Base-by-base conservation (phyloP, 179 eudicot species). In the Nepenthes alata region DNA sequence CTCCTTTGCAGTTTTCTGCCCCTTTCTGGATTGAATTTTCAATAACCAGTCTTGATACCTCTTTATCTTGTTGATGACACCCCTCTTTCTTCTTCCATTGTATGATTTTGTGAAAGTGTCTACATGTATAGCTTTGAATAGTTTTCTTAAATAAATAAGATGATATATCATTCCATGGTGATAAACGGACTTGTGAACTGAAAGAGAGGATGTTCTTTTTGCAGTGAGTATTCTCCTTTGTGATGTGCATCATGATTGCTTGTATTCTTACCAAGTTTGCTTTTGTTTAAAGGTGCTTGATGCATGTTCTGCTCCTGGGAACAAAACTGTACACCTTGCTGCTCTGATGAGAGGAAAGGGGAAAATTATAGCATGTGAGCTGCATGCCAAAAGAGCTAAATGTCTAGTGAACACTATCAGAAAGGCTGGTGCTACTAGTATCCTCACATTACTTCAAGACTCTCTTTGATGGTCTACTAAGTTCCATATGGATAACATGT, bases 291-390 rank as follows among this genome's bases (percentile, higher is more conserved):
- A 94, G 99, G 99, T 94, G 65, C 83, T 94, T 58, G 99, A 94
- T 84, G 99, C 99, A 14, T 94, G 99, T 73, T 76, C 99, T 63
- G 97, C 99, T 64, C 99, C 99, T 59, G 99, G 99, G 59, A 94
- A 94, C 81, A 94, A 94, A 81, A 94, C 99, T 59, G 85, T 80
- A 10, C 97, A 94, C 72, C 91, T 90, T 47, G 86, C 96, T 65
- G 94, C 97, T 47, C 86, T 90, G 51, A 90, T 85, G 87, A 67
- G 66, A 70, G 96, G 94, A 67, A 77, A 82, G 79, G 99, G 99
- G 39, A 87, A 78, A 72, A 75, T 94, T 59, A 68, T 84, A 74
- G 99, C 99, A 61, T 94, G 94, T 78, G 99, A 94, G 71, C 78
- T 85, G 65, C 79, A 87, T 74, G 69, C 75, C 50, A 85, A 87